These are phyloP conservation scores for Pseudozyma tsukubaensis DNA, from an alignment of 1,284 basidiomycete genomes.

Conservation along the genomic window DNA sequence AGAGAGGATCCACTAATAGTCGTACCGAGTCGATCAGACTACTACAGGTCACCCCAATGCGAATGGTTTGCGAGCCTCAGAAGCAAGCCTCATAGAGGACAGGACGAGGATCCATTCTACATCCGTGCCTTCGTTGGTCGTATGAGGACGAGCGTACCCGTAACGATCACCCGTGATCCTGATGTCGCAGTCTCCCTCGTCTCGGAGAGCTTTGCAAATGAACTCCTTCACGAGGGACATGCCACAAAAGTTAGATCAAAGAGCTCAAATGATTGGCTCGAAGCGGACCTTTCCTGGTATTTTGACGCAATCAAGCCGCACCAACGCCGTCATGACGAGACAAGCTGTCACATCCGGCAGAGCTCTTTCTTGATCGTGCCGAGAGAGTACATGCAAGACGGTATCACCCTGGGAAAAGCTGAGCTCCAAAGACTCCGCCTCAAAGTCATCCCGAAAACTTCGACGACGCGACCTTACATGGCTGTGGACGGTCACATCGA, in stretches of 20 bases:
- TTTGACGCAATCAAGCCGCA: background rate
- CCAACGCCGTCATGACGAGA: background rate
- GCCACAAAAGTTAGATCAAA: background rate
- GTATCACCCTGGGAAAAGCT: background rate
- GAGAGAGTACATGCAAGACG: background rate
- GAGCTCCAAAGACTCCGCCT: background rate
- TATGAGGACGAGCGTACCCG: background rate
- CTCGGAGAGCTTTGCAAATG: conserved; percentile 4
- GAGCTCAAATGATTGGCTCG: background rate
- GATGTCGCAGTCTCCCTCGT: conserved; percentile 2
- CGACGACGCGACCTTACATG: background rate
- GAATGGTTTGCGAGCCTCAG: background rate
- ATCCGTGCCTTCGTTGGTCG: conserved; percentile 2
- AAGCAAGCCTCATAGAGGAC: no score
- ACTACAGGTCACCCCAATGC: background rate
- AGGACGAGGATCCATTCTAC: background rate
- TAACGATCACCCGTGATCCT: background rate
- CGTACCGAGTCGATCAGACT: no score
- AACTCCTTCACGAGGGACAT: background rate
- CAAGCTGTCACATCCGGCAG: background rate
- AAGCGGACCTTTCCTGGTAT: conserved; percentile 1
- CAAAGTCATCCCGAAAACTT: background rate
- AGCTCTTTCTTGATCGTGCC: conserved; percentile 15
- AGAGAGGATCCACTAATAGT: no score
- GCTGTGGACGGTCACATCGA: background rate